These are phyloP conservation scores for Macrolepiota albuminosa DNA, from an alignment of 768 basidiomycete species.

Conservation along the genomic window DNA sequence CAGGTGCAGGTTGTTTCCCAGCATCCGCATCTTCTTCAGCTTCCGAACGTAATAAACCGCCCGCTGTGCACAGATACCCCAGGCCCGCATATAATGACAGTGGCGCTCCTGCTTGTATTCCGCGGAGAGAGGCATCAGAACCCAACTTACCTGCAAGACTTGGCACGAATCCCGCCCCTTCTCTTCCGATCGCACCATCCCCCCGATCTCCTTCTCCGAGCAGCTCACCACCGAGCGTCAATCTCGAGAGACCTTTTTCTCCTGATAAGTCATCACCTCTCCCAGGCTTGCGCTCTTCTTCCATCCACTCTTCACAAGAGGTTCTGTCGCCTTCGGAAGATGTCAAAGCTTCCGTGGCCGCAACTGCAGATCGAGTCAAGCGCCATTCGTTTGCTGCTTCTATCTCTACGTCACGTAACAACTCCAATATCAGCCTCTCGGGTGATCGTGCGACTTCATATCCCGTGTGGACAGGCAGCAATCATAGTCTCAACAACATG, in stretches of 20 bases:
- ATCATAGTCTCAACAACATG: constrained; percentile 29
- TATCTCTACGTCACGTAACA: constrained; percentile 28
- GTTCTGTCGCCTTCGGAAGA: constrained; percentile 52
- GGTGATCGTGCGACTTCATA: constrained; percentile 27
- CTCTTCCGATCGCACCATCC: constrained; percentile 29
- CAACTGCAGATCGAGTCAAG: constrained; percentile 28
- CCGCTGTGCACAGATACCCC: constrained; percentile 32
- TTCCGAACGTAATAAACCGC: constrained; percentile 37
- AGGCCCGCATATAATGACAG: constrained; percentile 29
- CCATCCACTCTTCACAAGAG: constrained; percentile 47
- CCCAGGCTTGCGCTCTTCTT: constrained; percentile 46
- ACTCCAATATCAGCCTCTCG: constrained; percentile 15
- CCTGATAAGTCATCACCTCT: constrained; percentile 19
- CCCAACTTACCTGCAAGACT: constrained; percentile 29
- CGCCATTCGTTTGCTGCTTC: constrained; percentile 36
- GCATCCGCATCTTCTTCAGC: constrained; percentile 36
- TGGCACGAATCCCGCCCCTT: constrained; percentile 19
- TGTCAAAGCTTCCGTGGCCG: constrained; percentile 32
- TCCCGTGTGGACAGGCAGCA: constrained; percentile 36
- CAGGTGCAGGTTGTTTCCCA: constrained; percentile 26
- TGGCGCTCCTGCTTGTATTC: constrained; percentile 17
- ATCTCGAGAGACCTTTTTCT: constrained; percentile 24
- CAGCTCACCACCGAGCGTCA: constrained; percentile 47
- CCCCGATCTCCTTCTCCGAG: constrained; percentile 32
- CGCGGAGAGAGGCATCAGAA: constrained; percentile 45